A percentile compares a stretch with the other conserved stretches of the same genome.
These are phyloP conservation scores for Fusarium ramigenum DNA, from an alignment of 2,329 filamentous ascomycete species.

Conservation along the genomic window DNA sequence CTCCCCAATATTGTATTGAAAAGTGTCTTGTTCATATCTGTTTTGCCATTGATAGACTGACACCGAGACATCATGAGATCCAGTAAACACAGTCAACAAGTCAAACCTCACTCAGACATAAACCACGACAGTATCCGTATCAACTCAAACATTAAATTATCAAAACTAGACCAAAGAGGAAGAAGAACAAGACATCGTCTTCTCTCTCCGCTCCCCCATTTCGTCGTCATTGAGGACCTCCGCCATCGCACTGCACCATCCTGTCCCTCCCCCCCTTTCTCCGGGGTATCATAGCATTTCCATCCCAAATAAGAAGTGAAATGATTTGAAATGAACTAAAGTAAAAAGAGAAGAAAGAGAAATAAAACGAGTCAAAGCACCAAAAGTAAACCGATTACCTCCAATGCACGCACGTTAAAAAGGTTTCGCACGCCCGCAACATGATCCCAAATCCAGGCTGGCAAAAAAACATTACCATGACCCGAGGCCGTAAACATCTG, in stretches of 20 bases:
- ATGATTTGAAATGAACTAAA: not conserved
- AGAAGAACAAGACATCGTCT: constrained; percentile 16
- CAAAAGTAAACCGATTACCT: constrained; percentile 20
- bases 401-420: constrained; percentile 10
- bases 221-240: not conserved
- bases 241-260: constrained; percentile 20
- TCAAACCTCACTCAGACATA: not conserved
- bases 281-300: constrained; percentile 37
- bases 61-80: not conserved
- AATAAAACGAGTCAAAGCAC: constrained; percentile 23
- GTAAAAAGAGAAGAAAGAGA: not conserved
- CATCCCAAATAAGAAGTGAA: constrained; percentile 19
- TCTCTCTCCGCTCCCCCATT: not conserved
- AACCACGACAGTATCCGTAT: not conserved
- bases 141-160: constrained; percentile 30
- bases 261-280: constrained; percentile 27
- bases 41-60: not conserved
- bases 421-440: constrained; percentile 10
- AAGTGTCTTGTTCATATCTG: not conserved
- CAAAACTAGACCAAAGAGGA: constrained; percentile 23
- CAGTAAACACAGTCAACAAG: no score
- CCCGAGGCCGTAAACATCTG: constrained; percentile 31
- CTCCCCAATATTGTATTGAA: no score
- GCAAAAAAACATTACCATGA: constrained; percentile 20
- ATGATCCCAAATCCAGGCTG: constrained; percentile 23